These are phyloP conservation scores for Gossypium lobatum DNA, from an alignment of 441 rosid genomes.

Conservation along the genomic window DNA sequence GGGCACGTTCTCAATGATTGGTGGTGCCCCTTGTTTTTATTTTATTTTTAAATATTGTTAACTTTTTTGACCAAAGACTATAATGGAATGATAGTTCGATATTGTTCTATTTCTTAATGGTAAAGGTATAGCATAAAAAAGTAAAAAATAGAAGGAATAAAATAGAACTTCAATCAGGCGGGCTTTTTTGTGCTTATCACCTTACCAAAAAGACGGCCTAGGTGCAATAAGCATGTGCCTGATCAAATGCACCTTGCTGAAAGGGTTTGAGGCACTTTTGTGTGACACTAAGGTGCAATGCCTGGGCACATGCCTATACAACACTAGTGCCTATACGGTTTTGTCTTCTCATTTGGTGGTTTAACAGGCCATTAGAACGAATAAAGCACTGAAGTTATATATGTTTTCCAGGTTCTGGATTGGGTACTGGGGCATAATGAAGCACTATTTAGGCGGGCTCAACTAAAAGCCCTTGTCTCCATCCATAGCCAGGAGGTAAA, in stretches of 20 bases:
- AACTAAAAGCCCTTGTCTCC: slow-evolving; percentile 88
- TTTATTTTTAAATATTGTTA: too few relatives aligned
- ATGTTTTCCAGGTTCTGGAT: slow-evolving; percentile 59
- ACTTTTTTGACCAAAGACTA: too few relatives aligned
- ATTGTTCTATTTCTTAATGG: not conserved
- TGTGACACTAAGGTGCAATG: not conserved
- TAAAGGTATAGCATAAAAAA: not conserved
- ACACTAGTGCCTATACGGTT: not conserved
- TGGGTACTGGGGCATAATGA: slow-evolving; percentile 87
- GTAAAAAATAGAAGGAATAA: not conserved
- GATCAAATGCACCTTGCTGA: not conserved
- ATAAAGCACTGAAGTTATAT: not conserved
- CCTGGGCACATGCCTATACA: not conserved
- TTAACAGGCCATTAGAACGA: not conserved
- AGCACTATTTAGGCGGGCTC: slow-evolving; percentile 86
- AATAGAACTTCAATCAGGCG: not conserved
- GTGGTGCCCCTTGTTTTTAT: too few relatives aligned
- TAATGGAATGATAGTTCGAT: too few relatives aligned
- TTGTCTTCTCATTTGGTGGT: slow-evolving; percentile 1
- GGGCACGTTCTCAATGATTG: too few relatives aligned
- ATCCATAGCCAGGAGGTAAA: slow-evolving; percentile 93
- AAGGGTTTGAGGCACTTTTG: not conserved
- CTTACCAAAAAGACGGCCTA: not conserved
- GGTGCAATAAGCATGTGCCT: not conserved
- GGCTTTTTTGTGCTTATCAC: not conserved